These are phyloP conservation scores for Rhododendron henanense DNA, from an alignment of 148 eudicot genomes.

Conservation along the genomic window DNA sequence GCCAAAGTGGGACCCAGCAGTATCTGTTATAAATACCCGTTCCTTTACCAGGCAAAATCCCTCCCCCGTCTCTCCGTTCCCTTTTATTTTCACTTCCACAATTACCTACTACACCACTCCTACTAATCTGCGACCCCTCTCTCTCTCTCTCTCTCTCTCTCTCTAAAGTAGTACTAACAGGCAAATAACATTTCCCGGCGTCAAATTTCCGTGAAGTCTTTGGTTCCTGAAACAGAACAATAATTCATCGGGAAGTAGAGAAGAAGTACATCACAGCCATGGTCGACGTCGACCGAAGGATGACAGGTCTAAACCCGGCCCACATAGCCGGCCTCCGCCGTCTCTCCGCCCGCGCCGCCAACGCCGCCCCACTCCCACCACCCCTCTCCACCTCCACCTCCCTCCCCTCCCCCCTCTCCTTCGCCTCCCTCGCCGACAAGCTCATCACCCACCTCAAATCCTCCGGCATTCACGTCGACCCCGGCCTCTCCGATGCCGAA, in stretches of 20 bases:
- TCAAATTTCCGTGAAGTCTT: too few species aligned
- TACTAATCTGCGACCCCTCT: neutral
- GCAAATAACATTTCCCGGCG: neutral
- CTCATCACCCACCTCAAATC: slow-evolving; percentile 51
- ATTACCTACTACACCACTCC: neutral
- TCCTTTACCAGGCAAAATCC: neutral
- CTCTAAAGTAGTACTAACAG: neutral
- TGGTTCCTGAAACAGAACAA: neutral
- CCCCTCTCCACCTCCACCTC: slow-evolving; percentile 49
- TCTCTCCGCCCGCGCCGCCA: slow-evolving; percentile 83
- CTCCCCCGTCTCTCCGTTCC: neutral
- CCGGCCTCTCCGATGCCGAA: slow-evolving; percentile 71
- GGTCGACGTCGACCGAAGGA: slow-evolving; percentile 89
- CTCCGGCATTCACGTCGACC: slow-evolving; percentile 48
- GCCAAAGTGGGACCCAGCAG: neutral
- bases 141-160: neutral
- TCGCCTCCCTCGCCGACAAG: slow-evolving; percentile 53
- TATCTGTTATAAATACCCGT: neutral
- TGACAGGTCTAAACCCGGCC: slow-evolving; percentile 70
- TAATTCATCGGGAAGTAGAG: neutral
- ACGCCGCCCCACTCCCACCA: slow-evolving; percentile 38
- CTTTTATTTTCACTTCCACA: neutral
- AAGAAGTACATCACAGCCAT: slow-evolving; percentile 19
- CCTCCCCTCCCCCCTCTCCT: slow-evolving; percentile 58
- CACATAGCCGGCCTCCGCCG: slow-evolving; percentile 90